A percentile compares a stretch with the other conserved stretches of the same genome.
phyloP scores from a whole-genome alignment of 1,284 basidiomycete genomes.

The Vanrija humicola region DNA sequence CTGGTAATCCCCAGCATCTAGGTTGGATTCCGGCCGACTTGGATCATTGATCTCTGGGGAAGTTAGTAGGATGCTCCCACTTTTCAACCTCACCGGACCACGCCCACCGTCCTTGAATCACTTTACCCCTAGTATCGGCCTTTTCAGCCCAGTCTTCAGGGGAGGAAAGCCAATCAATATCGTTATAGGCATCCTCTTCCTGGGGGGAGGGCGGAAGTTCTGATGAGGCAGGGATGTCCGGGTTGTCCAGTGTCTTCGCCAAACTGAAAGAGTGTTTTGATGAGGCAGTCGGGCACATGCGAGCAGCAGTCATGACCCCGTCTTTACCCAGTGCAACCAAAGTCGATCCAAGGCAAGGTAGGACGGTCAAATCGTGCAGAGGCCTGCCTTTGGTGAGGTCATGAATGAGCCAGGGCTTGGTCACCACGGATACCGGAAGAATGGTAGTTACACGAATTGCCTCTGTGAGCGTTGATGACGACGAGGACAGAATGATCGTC shows the following conservation, averaged over 20 bases:
- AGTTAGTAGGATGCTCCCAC: neutral
- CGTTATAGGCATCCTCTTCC: too few species aligned
- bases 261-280: too few species aligned
- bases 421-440: neutral
- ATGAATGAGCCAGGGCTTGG: neutral
- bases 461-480: neutral
- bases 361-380: neutral
- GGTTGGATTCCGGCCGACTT: neutral
- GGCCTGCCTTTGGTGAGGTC: neutral
- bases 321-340: too few species aligned
- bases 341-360: neutral
- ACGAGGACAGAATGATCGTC: neutral
- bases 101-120: constrained; percentile 28
- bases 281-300: too few species aligned
- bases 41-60: constrained; percentile 22
- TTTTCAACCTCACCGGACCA: constrained; percentile 32
- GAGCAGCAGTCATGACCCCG: too few species aligned
- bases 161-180: too few species aligned
- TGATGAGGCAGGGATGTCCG: too few species aligned
- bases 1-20: constrained; percentile 13
- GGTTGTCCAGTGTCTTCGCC: too few species aligned
- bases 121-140: constrained; percentile 11
- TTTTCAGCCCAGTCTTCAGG: neutral
- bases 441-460: neutral
- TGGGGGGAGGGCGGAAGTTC: too few species aligned